phyloP scores from a whole-genome alignment of 768 basidiomycete species.

The Thelephora aurantiotincta region DNA sequence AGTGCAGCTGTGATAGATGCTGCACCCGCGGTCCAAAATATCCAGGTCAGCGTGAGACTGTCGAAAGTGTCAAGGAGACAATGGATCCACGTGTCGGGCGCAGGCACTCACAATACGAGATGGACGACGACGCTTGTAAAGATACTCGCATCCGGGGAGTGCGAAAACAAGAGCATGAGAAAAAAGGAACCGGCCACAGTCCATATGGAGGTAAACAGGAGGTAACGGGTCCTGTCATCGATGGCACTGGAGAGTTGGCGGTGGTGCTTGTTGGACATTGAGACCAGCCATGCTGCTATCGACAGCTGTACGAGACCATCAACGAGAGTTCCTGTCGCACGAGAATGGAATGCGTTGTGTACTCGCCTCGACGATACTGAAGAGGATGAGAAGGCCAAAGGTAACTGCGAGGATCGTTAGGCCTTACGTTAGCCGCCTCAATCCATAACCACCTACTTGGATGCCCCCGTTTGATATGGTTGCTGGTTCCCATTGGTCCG shows the following conservation, averaged over 20 bases:
- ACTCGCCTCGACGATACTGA: slow-evolving; percentile 52
- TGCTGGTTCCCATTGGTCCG: slow-evolving; percentile 21
- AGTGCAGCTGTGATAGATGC: slow-evolving; percentile 53
- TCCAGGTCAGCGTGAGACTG: slow-evolving; percentile 59
- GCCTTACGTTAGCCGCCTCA: slow-evolving; percentile 1
- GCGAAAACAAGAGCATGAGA: slow-evolving; percentile 41
- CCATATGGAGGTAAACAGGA: slow-evolving; percentile 63
- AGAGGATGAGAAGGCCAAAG: slow-evolving; percentile 40
- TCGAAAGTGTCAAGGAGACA: not conserved
- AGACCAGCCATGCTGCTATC: slow-evolving; percentile 59
- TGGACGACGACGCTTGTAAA: slow-evolving; percentile 53
- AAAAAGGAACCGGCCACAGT: slow-evolving; percentile 40
- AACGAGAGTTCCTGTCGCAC: not conserved
- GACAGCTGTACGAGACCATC: slow-evolving; percentile 29
- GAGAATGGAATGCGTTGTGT: not conserved
- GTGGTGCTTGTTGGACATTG: slow-evolving; percentile 41
- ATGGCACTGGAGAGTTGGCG: slow-evolving; percentile 33
- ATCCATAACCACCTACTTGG: slow-evolving; percentile 26
- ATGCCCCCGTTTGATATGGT: slow-evolving; percentile 36
- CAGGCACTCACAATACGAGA: slow-evolving; percentile 39
- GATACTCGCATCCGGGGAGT: slow-evolving; percentile 27
- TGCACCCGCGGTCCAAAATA: slow-evolving; percentile 66
- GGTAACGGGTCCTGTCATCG: slow-evolving; percentile 50
- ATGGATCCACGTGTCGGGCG: not conserved
- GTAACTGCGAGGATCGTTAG: slow-evolving; percentile 21